Percentiles rank a stretch among this genome's conserved stretches.
Evolutionary conservation across 257 asterid species (phyloP).

Genomic region (Anisodus tanguticus): DNA sequence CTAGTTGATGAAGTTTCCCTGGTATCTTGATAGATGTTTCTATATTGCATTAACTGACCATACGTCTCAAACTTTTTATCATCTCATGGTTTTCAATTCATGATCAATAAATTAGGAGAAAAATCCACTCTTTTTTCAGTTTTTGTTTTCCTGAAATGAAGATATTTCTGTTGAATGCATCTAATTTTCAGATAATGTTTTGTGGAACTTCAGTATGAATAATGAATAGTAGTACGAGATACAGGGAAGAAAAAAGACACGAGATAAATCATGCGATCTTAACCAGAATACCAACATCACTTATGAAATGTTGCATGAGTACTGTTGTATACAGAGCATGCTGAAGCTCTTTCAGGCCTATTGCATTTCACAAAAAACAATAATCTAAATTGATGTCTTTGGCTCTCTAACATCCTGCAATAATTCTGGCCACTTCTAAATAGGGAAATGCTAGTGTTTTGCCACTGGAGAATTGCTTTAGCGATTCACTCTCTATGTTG

Average conservation of each 20-base stretch:
- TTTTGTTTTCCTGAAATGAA: neutral
- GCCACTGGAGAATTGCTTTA: conserved; percentile 57
- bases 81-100: neutral
- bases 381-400: neutral
- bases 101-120: neutral
- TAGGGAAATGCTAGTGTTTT: conserved; percentile 54
- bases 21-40: no score
- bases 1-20: no score
- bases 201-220: neutral
- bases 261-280: neutral
- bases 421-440: conserved; percentile 12
- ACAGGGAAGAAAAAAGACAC: neutral
- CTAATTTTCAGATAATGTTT: neutral
- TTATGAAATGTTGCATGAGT: neutral
- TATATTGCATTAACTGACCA: neutral
- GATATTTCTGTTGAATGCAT: neutral
- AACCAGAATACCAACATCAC: neutral
- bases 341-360: neutral
- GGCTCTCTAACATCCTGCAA: neutral
- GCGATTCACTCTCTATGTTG: conserved; percentile 48
- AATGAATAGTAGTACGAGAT: neutral
- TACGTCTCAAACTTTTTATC: neutral
- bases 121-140: neutral
- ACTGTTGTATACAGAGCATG: neutral
- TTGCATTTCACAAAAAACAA: neutral